Evolutionary conservation across 805 yeast genomes (phyloP).

Genomic region (Diddensiella caesifluorescens): DNA sequence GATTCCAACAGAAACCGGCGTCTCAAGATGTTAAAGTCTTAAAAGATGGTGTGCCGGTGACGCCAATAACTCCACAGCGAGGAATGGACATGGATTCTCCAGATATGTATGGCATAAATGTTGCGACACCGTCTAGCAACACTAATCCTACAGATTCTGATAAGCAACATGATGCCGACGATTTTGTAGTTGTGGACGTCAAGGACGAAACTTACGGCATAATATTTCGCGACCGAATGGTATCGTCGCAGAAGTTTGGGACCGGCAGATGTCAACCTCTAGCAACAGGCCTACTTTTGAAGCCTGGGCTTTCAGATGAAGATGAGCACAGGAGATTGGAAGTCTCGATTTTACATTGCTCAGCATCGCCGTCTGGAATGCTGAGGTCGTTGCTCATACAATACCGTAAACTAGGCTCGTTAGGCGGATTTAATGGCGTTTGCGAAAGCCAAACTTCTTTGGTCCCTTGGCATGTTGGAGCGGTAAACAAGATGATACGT

Average conservation of each 20-base stretch:
- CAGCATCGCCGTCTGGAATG: slow-evolving; percentile 21
- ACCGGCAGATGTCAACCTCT: slow-evolving; percentile 1
- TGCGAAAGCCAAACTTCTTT: slow-evolving; percentile 25
- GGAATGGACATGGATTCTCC: slow-evolving; percentile 28
- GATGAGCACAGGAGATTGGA: slow-evolving; percentile 17
- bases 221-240: slow-evolving; percentile 20
- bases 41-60: slow-evolving; percentile 5
- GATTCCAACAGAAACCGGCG: not conserved
- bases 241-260: slow-evolving; percentile 5
- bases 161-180: slow-evolving; percentile 17
- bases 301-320: slow-evolving; percentile 12
- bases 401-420: slow-evolving; percentile 34
- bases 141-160: slow-evolving; percentile 4
- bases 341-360: slow-evolving; percentile 24
- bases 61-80: slow-evolving; percentile 25
- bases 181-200: slow-evolving; percentile 27
- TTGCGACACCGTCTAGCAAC: slow-evolving; percentile 20
- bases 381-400: slow-evolving; percentile 34
- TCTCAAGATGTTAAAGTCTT: not conserved
- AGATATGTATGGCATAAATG: slow-evolving; percentile 22
- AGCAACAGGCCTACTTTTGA: slow-evolving; percentile 21
- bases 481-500: slow-evolving; percentile 28
- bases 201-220: slow-evolving; percentile 30
- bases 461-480: slow-evolving; percentile 38
- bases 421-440: slow-evolving; percentile 34